These are phyloP conservation scores for Ustilago lituana DNA, from an alignment of 1,284 basidiomycete species.

Conservation along the genomic window DNA sequence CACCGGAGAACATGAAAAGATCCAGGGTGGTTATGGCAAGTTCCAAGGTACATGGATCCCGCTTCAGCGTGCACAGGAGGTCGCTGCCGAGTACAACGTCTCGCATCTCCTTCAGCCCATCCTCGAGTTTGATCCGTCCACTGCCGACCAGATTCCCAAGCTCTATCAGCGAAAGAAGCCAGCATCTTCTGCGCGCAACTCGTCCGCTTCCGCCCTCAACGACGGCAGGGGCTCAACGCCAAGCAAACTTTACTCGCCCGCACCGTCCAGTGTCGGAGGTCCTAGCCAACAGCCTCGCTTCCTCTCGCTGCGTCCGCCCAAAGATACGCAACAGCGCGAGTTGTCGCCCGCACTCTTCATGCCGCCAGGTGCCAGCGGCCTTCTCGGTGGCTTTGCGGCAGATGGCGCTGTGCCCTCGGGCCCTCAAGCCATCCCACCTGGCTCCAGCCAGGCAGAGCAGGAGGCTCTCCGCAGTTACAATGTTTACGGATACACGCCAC, in stretches of 20 bases:
- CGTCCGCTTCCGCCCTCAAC: conserved; percentile 45
- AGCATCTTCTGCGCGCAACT: conserved; percentile 47
- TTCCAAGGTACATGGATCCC: conserved; percentile 95
- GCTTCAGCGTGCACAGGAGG: conserved; percentile 61
- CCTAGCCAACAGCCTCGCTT: conserved; percentile 60
- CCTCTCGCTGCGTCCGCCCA: conserved; percentile 55
- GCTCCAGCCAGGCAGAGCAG: conserved; percentile 49
- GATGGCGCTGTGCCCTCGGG: conserved; percentile 7
- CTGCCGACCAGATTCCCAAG: conserved; percentile 56
- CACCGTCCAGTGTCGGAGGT: conserved; percentile 38
- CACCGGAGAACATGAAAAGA: conserved; percentile 95
- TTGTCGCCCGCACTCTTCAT: conserved; percentile 46
- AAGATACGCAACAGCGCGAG: conserved; percentile 36
- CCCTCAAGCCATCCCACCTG: conserved; percentile 55
- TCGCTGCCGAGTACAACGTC: conserved; percentile 64
- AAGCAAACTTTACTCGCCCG: conserved; percentile 29
- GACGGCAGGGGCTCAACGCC: conserved; percentile 29
- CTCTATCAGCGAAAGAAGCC: conserved; percentile 51
- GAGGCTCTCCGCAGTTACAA: conserved; percentile 54
- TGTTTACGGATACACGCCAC: conserved; percentile 56
- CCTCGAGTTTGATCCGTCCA: conserved; percentile 63
- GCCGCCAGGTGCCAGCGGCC: conserved; percentile 47
- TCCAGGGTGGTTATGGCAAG: conserved; percentile 98
- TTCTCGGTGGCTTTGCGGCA: conserved; percentile 27
- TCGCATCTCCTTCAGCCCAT: conserved; percentile 64